Evolutionary conservation across 176 grass and related monocot genomes (phyloP).

Genomic region (Musa acuminata): DNA sequence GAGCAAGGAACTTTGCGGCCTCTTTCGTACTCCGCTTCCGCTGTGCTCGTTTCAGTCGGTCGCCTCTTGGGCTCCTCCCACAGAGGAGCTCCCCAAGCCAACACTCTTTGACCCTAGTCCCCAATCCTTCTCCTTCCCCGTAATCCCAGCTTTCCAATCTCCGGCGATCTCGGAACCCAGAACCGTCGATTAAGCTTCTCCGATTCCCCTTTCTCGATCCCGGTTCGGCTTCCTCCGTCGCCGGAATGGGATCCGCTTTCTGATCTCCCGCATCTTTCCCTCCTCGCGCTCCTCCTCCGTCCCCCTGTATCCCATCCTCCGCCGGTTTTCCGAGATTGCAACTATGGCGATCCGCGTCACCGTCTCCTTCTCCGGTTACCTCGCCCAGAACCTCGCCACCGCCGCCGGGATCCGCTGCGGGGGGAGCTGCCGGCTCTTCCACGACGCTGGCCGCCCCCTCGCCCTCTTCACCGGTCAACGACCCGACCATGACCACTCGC

Average conservation of each 20-base stretch:
- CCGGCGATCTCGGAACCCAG: not conserved
- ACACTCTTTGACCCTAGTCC: not conserved
- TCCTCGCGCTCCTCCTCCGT: not conserved
- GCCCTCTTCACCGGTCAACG: slow-evolving; percentile 39
- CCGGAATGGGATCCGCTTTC: not conserved
- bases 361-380: slow-evolving; percentile 68
- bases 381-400: slow-evolving; percentile 61
- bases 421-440: slow-evolving; percentile 31
- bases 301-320: slow-evolving; percentile 10
- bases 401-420: slow-evolving; percentile 51
- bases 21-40: not conserved
- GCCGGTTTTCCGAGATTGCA: slow-evolving; percentile 29
- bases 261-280: not conserved
- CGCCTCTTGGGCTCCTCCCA: not conserved
- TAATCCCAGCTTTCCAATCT: not conserved
- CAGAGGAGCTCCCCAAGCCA: not conserved
- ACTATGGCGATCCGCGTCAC: slow-evolving; percentile 93
- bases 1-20: not conserved
- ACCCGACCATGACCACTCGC: slow-evolving; percentile 17
- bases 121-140: not conserved
- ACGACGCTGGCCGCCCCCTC: slow-evolving; percentile 46
- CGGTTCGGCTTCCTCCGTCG: not conserved
- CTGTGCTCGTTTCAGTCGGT: not conserved
- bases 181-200: not conserved
- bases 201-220: not conserved